phyloP scores from a whole-genome alignment of 108 stramenopile species.

The Skeletonema menzelii region DNA sequence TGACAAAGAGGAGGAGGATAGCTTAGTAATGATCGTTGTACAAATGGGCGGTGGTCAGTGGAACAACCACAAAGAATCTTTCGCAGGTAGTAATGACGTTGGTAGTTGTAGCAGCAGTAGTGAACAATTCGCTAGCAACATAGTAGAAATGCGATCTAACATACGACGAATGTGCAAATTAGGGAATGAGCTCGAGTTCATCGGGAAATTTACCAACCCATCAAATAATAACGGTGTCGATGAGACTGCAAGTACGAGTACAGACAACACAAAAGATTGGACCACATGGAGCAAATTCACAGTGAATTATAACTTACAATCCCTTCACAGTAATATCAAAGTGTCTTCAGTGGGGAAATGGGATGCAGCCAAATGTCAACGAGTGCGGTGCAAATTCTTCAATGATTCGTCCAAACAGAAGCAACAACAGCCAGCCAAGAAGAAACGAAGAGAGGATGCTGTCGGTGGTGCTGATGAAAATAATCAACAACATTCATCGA shows the following conservation, averaged over 20 bases:
- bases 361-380: slow-evolving; percentile 59
- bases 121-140: slow-evolving; percentile 23
- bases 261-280: slow-evolving; percentile 4
- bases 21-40: slow-evolving; percentile 24
- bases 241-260: not conserved
- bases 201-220: slow-evolving; percentile 28
- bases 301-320: slow-evolving; percentile 16
- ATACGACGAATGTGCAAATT: slow-evolving; percentile 63
- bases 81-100: not conserved
- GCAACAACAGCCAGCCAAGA: slow-evolving; percentile 5
- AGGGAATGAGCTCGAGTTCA: slow-evolving; percentile 58
- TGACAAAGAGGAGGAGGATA: slow-evolving; percentile 9
- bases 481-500: slow-evolving; percentile 16
- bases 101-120: not conserved
- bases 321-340: not conserved
- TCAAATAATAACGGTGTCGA: not conserved
- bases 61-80: not conserved
- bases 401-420: not conserved
- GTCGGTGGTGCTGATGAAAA: slow-evolving; percentile 7
- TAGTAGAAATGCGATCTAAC: slow-evolving; percentile 51
- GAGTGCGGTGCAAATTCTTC: slow-evolving; percentile 43
- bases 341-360: slow-evolving; percentile 38
- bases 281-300: slow-evolving; percentile 3
- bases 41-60: slow-evolving; percentile 8
- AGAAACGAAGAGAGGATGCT: slow-evolving; percentile 6